Percentiles rank a stretch among this genome's conserved stretches.
Conservation (phyloP, 1,284 basidiomycete genomes). For the Tremellales sp. region DNA sequence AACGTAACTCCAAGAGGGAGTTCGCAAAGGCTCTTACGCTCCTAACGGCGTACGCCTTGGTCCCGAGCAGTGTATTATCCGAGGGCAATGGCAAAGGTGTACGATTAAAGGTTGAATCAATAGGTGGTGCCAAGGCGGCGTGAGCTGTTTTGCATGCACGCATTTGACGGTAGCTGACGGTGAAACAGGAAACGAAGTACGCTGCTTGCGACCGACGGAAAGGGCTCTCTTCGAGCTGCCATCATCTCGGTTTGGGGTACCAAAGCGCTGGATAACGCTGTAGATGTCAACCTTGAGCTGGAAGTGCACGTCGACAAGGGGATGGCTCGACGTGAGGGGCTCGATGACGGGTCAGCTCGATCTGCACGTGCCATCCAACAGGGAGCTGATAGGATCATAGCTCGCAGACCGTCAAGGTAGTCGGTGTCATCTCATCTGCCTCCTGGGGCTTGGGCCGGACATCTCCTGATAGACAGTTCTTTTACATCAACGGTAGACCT, state of each 20-base stretch:
- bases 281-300: conserved; percentile 69
- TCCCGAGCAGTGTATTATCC: conserved; percentile 56
- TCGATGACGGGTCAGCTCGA: conserved; percentile 26
- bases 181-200: conserved; percentile 61
- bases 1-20: conserved; percentile 85
- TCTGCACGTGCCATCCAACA: background rate
- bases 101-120: conserved; percentile 65
- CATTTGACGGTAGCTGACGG: conserved; percentile 1
- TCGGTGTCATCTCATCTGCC: conserved; percentile 43
- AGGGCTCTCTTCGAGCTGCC: conserved; percentile 59
- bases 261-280: conserved; percentile 68
- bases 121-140: conserved; percentile 59
- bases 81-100: conserved; percentile 53
- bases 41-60: conserved; percentile 84
- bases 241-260: conserved; percentile 80
- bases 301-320: conserved; percentile 62
- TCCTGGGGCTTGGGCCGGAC: conserved; percentile 60
- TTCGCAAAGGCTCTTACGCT: conserved; percentile 79
- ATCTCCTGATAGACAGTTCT: conserved; percentile 83
- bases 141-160: conserved; percentile 37
- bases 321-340: conserved; percentile 45
- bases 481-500: conserved; percentile 90
- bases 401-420: conserved; percentile 30
- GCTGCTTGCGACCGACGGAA: conserved; percentile 70
- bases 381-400: conserved; percentile 17